phyloP scores from a whole-genome alignment of 805 yeast genomes.

The Kuraishia ogatae region DNA sequence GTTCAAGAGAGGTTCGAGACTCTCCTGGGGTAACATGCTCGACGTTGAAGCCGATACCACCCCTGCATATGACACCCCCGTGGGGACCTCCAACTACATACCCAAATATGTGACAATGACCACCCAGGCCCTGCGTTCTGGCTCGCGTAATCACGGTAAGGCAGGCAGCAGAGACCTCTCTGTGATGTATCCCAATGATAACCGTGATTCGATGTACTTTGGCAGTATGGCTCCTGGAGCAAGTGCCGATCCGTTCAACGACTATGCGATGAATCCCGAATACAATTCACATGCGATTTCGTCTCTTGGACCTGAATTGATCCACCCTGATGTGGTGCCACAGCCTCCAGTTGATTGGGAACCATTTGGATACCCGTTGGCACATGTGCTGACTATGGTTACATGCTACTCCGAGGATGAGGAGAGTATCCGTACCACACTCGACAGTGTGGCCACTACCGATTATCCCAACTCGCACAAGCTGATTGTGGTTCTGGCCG shows the following conservation, averaged over 20 bases:
- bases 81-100: conserved; percentile 27
- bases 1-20: conserved; percentile 26
- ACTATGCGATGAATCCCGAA: not conserved
- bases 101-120: conserved; percentile 53
- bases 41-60: conserved; percentile 15
- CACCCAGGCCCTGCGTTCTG: conserved; percentile 41
- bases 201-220: conserved; percentile 4
- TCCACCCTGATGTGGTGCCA: conserved; percentile 74
- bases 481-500: conserved; percentile 77
- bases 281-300: not conserved
- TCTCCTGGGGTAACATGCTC: conserved; percentile 30
- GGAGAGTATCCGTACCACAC: conserved; percentile 74
- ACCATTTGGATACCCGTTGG: conserved; percentile 77
- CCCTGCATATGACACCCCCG: conserved; percentile 21
- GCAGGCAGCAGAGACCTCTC: not conserved
- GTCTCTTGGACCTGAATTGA: conserved; percentile 47
- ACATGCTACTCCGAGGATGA: conserved; percentile 95
- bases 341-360: conserved; percentile 88
- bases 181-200: not conserved
- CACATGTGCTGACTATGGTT: conserved; percentile 66
- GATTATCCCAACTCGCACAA: conserved; percentile 95
- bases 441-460: conserved; percentile 91
- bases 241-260: conserved; percentile 21
- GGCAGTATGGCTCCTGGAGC: conserved; percentile 11
- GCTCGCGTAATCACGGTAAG: conserved; percentile 5